Evolutionary conservation across 164 flowering plant genomes (phyloP), one percentile per base, ranked within the genome.

Genomic region (Amborella trichopoda): DNA sequence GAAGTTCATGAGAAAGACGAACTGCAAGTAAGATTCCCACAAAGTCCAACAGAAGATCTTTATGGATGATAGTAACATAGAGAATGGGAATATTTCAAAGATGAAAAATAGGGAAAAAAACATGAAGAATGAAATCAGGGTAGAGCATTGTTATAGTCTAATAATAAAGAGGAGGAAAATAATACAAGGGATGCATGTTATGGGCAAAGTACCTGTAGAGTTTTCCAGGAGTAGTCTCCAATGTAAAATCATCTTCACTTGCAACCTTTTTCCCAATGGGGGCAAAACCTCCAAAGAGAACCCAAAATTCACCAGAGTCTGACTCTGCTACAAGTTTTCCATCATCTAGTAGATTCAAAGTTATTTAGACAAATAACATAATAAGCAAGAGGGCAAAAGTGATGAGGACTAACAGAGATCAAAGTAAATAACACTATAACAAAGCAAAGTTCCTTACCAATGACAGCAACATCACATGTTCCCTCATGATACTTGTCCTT

Each of bases 221-320:
- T 56, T 65, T 73, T 44, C 94, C 78, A 56, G 97, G 76, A 41
- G 83, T 83, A 12, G 59, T 60, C 63, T 83, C 99, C n/a, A 82
- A 72, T 51, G 70, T 47, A 59, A 78, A 43, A 55, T 93, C 99
- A 72, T 93, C 99, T 54, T 93, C 99, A 66, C 67, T 67, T 26
- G 66, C 55, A 55, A 67, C 74, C 64, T 93, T 93, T 64, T 76
- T 93, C 12, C 88, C 83, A 53, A 93, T 85, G 46, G 99, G 99
- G 49, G 99, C 99, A 81, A 85, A 93, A 53, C 99, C 99, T 61
- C 99, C 99, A 65, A 93, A 79, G 16, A 85, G 75, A 32, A 88
- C 83, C 99, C 99, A 93, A 58, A 93, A 93, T 62, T 79, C 95
- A 62, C 99, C 99, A 3, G 99, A 93, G 48, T 85, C 99, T 16